Evolutionary conservation across 192 early-diverging fungal species (phyloP), one percentile per base, ranked within the genome.

Genomic region (Lobosporangium transversale): DNA sequence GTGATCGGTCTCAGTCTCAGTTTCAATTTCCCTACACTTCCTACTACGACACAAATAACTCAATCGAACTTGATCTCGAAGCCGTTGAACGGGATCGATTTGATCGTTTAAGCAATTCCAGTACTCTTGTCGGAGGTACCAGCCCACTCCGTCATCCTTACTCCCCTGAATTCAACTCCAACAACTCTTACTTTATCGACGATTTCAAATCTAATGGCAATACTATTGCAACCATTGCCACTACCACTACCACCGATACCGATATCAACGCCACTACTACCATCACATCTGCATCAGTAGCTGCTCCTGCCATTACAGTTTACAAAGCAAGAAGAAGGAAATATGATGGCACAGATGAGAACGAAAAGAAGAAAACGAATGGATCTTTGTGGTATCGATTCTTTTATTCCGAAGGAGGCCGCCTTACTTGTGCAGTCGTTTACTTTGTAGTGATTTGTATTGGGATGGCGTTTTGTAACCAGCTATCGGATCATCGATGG

Each of bases 401-500:
- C 59, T 50, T 47, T 15, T 47, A 76, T 31, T 76, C 73, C 4
- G 73, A 76, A 23, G 21, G 47, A 4, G 73, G 73, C 31, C 57
- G 73, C 4, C 64, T 76, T 15, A 54, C 42, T n/a, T 67, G 58
- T 27, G 50, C 73, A 17, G 61, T 76, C 27, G 20, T 62, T 43
- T 76, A 62, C 36, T 71, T 81, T 21, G 24, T 61, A n/a, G 42
- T 81, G 17, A 43, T 68, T 24, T 75, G 73, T 27, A 68, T 81
- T 18, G 43, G 59, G 21, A 67, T 75, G 67, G 75, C 80, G 33
- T 81, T 81, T 17, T 70, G 67, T 31, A 81, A 78, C 37, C 80
- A 81, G 33, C 69, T 66, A 27, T 81, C 80, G 30, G 80, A 81
- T 52, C 47, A 71, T 37, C 80, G 80, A 2, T 81, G 80, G 80